Conservation (phyloP, 768 basidiomycete species). For the Naganishia antarctica region DNA sequence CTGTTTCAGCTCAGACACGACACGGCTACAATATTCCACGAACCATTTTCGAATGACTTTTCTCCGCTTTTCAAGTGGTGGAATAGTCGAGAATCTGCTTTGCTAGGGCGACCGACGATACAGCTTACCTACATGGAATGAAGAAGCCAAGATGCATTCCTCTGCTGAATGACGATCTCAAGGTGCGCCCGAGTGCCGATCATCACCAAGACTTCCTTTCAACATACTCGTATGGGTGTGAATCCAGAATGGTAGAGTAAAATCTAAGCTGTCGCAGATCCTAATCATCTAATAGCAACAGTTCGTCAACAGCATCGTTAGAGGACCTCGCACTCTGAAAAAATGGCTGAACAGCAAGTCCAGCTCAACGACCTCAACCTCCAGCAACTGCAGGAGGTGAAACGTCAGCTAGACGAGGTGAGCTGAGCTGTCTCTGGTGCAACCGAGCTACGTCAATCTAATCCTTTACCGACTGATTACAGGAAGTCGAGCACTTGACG, state of each 20-base stretch:
- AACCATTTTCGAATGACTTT: background rate
- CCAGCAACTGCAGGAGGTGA: constrained; percentile 79
- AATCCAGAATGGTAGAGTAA: no score
- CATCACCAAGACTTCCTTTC: no score
- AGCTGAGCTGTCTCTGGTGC: constrained; percentile 22
- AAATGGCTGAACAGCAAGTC: constrained; percentile 60
- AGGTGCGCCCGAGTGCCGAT: no score
- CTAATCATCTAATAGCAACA: no score
- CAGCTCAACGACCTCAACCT: constrained; percentile 77
- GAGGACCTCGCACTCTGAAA: background rate
- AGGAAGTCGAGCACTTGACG: constrained; percentile 91
- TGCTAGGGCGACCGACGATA: no score
- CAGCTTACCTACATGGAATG: no score
- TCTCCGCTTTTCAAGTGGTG: no score
- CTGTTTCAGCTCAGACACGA: background rate
- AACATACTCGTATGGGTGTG: no score
- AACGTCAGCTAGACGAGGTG: constrained; percentile 88
- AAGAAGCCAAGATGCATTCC: no score
- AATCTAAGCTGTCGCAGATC: no score
- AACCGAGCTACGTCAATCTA: background rate
- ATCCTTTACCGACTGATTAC: background rate
- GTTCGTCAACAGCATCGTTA: background rate
- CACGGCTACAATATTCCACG: background rate
- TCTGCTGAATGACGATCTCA: no score
- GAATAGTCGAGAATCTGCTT: no score